A percentile compares a stretch with the other conserved stretches of the same genome.
These are phyloP conservation scores for Rubia tinctorum DNA, from an alignment of 305 asterid genomes.

Conservation along the genomic window DNA sequence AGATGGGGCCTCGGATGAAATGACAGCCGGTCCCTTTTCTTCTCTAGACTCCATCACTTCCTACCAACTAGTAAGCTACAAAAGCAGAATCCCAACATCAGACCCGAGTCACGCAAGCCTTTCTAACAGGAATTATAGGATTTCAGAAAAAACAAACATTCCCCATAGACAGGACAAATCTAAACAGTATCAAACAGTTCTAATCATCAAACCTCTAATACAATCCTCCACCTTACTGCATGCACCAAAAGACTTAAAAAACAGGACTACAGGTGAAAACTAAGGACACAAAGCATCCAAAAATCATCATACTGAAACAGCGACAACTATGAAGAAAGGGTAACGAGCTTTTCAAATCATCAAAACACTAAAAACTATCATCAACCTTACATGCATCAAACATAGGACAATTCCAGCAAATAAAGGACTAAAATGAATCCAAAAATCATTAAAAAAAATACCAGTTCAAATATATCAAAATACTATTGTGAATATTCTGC, in stretches of 20 bases:
- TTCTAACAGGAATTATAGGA: background rate
- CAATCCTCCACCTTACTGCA: background rate
- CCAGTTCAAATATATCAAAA: background rate
- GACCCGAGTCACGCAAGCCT: too few species aligned
- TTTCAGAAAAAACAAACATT: background rate
- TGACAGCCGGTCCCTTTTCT: constrained; percentile 47
- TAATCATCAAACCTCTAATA: background rate
- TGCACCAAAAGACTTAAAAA: constrained; percentile 2
- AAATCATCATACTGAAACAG: background rate
- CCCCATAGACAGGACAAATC: background rate
- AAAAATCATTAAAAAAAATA: background rate
- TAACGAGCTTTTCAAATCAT: background rate
- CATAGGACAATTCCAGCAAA: background rate
- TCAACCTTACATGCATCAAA: background rate
- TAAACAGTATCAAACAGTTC: background rate
- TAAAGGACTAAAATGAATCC: background rate
- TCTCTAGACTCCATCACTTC: constrained; percentile 60
- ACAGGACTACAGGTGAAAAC: background rate
- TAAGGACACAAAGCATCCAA: background rate
- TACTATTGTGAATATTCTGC: background rate
- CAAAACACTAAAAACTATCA: background rate
- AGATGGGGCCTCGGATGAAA: constrained; percentile 57
- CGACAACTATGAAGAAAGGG: too few species aligned
- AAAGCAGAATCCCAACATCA: constrained; percentile 12
- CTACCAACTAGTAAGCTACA: constrained; percentile 8